Conservation (phyloP, 805 yeast genomes). For the Kodamaea leandrae region DNA sequence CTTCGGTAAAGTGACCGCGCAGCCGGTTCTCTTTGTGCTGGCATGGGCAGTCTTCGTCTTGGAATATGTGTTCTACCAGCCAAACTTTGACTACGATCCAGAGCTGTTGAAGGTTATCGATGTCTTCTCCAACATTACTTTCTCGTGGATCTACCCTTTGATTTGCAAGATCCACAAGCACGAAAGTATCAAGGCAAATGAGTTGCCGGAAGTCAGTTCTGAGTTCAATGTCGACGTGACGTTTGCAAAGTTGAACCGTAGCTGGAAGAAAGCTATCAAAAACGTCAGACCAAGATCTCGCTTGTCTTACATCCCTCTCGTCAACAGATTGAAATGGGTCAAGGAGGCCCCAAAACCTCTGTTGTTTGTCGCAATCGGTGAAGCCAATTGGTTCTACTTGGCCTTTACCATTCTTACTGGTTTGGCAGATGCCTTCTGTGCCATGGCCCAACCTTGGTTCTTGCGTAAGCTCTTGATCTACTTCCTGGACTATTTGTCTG, state of each 20-base stretch:
- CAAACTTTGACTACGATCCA: constrained; percentile 24
- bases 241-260: constrained; percentile 17
- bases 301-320: constrained; percentile 7
- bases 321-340: constrained; percentile 6
- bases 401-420: constrained; percentile 17
- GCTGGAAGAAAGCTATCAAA: constrained; percentile 22
- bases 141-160: constrained; percentile 28
- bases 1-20: constrained; percentile 3
- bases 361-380: constrained; percentile 20
- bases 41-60: constrained; percentile 14
- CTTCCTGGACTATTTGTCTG: constrained; percentile 17
- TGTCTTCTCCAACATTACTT: constrained; percentile 22
- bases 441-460: constrained; percentile 29
- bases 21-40: constrained; percentile 9
- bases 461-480: constrained; percentile 28
- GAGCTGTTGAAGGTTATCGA: constrained; percentile 17
- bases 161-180: constrained; percentile 23
- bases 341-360: constrained; percentile 19
- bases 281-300: constrained; percentile 13
- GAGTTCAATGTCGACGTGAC: constrained; percentile 16
- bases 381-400: constrained; percentile 16
- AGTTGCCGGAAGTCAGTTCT: constrained; percentile 14
- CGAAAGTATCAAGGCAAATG: constrained; percentile 19
- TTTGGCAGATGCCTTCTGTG: constrained; percentile 21
- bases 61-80: constrained; percentile 20